Percentiles rank a stretch among this genome's conserved stretches.
phyloP scores from a whole-genome alignment of 2,329 filamentous ascomycete species.

The Penicillium palitans region DNA sequence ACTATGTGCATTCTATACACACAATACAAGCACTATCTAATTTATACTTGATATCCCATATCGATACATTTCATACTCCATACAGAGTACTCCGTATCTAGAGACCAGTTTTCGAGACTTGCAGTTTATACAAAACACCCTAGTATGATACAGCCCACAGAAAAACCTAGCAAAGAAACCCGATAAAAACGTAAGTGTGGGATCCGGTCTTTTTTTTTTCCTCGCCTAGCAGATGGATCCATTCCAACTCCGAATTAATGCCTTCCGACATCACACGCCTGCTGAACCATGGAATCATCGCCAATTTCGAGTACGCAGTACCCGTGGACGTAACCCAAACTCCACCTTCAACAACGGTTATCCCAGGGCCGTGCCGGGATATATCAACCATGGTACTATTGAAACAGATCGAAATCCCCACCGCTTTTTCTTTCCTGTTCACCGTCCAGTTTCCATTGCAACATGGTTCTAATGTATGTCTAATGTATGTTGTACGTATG shows the following conservation, averaged over 20 bases:
- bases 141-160: constrained; percentile 7
- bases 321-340: constrained; percentile 10
- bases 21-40: background rate
- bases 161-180: background rate
- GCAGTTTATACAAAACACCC: constrained; percentile 9
- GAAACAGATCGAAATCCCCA: constrained; percentile 3
- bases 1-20: background rate
- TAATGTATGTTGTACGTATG: background rate
- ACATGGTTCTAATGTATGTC: background rate
- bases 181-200: constrained; percentile 2
- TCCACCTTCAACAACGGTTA: constrained; percentile 27
- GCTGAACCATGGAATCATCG: constrained; percentile 22
- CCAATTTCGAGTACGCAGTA: background rate
- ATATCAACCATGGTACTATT: constrained; percentile 22
- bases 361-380: constrained; percentile 24
- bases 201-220: constrained; percentile 11
- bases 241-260: constrained; percentile 10
- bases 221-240: constrained; percentile 7
- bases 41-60: background rate
- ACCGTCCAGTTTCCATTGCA: background rate
- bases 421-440: constrained; percentile 4
- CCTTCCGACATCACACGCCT: constrained; percentile 8
- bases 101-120: constrained; percentile 8
- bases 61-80: constrained; percentile 4
- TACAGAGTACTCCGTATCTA: background rate